phyloP scores from a whole-genome alignment of 306 rosid genomes.

The Malus sylvestris region DNA sequence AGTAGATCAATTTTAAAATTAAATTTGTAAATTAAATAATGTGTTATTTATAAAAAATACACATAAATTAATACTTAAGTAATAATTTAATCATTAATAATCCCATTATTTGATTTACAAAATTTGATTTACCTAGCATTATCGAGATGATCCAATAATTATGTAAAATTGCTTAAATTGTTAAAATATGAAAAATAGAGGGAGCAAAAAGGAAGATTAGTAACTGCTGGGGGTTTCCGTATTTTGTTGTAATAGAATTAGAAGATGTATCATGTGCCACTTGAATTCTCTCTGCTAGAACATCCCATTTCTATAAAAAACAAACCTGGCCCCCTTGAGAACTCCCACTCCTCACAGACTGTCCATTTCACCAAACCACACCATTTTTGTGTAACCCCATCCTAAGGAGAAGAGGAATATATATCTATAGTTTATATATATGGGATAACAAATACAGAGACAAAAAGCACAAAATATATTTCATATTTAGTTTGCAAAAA shows the following conservation, averaged over 20 bases:
- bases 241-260: conserved; percentile 30
- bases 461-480: background rate
- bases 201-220: conserved; percentile 21
- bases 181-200: conserved; percentile 28
- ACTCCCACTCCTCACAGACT: conserved; percentile 43
- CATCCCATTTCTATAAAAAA: conserved; percentile 32
- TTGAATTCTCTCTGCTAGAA: conserved; percentile 14
- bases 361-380: conserved; percentile 5
- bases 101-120: too few species aligned
- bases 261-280: background rate
- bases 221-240: conserved; percentile 39
- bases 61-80: too few species aligned
- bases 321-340: conserved; percentile 9
- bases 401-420: conserved; percentile 11
- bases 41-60: too few species aligned
- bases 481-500: background rate
- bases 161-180: background rate
- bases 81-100: too few species aligned
- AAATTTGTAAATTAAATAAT: too few species aligned
- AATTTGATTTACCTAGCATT: too few species aligned
- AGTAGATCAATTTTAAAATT: too few species aligned
- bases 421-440: background rate
- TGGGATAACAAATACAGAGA: background rate
- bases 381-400: conserved; percentile 13
- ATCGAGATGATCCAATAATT: too few species aligned